Conservation (phyloP, 768 basidiomycete genomes). For the Leucocoprinus sp. region DNA sequence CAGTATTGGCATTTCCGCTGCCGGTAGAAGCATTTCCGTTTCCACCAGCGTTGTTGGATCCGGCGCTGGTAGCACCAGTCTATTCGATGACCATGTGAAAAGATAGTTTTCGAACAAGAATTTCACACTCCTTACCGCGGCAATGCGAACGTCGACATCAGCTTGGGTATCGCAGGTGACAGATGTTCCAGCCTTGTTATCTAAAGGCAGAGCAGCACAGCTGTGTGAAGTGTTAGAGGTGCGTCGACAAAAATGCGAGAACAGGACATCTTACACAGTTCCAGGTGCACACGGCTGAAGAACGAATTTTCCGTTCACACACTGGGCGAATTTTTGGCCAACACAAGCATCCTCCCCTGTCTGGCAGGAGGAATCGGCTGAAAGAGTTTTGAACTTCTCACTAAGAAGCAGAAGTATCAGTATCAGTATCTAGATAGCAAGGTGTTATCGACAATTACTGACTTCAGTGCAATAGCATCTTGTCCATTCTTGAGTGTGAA, state of each 20-base stretch:
- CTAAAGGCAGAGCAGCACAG: constrained; percentile 45
- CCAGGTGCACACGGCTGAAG: constrained; percentile 26
- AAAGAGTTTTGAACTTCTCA: constrained; percentile 27
- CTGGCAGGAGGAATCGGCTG: constrained; percentile 26
- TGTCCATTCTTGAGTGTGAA: constrained; percentile 32
- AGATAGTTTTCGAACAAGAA: neutral
- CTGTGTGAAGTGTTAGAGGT: constrained; percentile 16
- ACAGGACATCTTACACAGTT: constrained; percentile 23
- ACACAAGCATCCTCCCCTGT: constrained; percentile 41
- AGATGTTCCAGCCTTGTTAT: constrained; percentile 39
- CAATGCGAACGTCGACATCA: constrained; percentile 40
- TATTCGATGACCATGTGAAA: neutral
- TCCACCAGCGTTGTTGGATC: constrained; percentile 1
- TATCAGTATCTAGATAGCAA: neutral
- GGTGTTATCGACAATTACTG: constrained; percentile 12
- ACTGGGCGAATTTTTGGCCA: constrained; percentile 43
- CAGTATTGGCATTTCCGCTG: neutral
- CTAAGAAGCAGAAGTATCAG: constrained; percentile 17
- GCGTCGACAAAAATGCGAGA: neutral
- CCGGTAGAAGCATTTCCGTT: constrained; percentile 1
- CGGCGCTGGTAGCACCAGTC: constrained; percentile 14
- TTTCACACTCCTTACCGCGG: constrained; percentile 25
- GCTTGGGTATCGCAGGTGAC: constrained; percentile 43
- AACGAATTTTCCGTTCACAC: constrained; percentile 40
- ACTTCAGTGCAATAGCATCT: constrained; percentile 35